These are phyloP conservation scores for Fusarium nisikadoi DNA, from an alignment of 2,329 filamentous ascomycete species.

Conservation along the genomic window DNA sequence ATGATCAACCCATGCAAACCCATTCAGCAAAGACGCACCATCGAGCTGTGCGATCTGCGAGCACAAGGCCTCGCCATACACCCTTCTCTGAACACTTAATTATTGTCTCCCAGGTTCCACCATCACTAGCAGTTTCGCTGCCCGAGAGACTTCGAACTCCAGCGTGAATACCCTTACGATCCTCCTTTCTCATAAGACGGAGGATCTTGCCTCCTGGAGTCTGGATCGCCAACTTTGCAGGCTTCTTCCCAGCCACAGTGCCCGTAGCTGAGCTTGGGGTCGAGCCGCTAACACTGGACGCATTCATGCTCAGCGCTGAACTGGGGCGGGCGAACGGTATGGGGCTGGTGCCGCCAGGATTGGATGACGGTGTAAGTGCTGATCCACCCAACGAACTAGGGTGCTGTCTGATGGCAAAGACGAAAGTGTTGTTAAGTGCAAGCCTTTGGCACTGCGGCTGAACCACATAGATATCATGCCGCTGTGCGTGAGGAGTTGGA, in stretches of 20 bases:
- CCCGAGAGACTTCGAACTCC: conserved; percentile 54
- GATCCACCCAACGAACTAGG: conserved; percentile 66
- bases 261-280: conserved; percentile 65
- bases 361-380: conserved; percentile 58
- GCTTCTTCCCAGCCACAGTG: conserved; percentile 75
- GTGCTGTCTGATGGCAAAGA: conserved; percentile 95
- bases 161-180: conserved; percentile 66
- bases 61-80: conserved; percentile 81
- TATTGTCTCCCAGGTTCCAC: conserved; percentile 87
- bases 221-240: conserved; percentile 95
- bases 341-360: conserved; percentile 63
- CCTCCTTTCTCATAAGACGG: conserved; percentile 83
- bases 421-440: conserved; percentile 96
- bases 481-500: conserved; percentile 96
- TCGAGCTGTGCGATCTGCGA: conserved; percentile 83
- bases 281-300: conserved; percentile 66
- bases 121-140: conserved; percentile 72
- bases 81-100: conserved; percentile 89
- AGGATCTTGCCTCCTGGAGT: conserved; percentile 95
- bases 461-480: conserved; percentile 95
- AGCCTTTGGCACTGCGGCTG: conserved; percentile 92
- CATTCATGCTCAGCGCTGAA: conserved; percentile 73
- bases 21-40: conserved; percentile 96
- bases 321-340: conserved; percentile 70
- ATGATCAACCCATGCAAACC: conserved; percentile 63